Evolutionary conservation across 441 rosid genomes (phyloP).

Genomic region (Populus hybrid): DNA sequence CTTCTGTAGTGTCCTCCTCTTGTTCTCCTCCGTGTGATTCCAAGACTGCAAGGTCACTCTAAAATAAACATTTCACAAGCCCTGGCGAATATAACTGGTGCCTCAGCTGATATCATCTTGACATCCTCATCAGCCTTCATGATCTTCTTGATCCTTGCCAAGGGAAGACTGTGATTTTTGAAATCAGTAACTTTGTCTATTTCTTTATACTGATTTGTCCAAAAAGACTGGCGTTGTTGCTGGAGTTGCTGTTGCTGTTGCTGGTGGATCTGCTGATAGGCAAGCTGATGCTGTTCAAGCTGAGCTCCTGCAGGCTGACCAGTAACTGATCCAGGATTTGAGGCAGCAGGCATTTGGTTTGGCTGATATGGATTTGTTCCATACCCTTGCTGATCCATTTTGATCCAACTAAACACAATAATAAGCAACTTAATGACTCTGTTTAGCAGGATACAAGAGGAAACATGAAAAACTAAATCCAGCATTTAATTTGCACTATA

Average conservation of each 20-base stretch:
- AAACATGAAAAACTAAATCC: slow-evolving; percentile 6
- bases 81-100: slow-evolving; percentile 79
- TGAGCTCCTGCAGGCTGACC: slow-evolving; percentile 55
- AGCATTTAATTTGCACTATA: not conserved
- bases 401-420: slow-evolving; percentile 20
- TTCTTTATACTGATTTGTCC: slow-evolving; percentile 71
- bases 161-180: slow-evolving; percentile 83
- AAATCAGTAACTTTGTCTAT: slow-evolving; percentile 73
- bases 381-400: slow-evolving; percentile 85
- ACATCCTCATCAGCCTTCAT: slow-evolving; percentile 94
- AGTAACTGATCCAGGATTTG: slow-evolving; percentile 35
- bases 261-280: slow-evolving; percentile 75
- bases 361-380: slow-evolving; percentile 58
- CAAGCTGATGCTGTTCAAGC: slow-evolving; percentile 66
- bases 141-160: slow-evolving; percentile 88
- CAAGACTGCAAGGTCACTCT: slow-evolving; percentile 79
- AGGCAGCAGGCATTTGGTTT: slow-evolving; percentile 50
- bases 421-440: slow-evolving; percentile 14
- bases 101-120: slow-evolving; percentile 91
- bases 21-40: slow-evolving; percentile 90
- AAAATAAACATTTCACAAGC: slow-evolving; percentile 92
- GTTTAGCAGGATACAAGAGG: slow-evolving; percentile 6
- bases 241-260: slow-evolving; percentile 84
- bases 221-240: slow-evolving; percentile 71
- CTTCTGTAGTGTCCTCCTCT: slow-evolving; percentile 80